Evolutionary conservation across 2,329 filamentous ascomycete species (phyloP), one percentile per base, ranked within the genome.

Genomic region (Epichloe bromicola): DNA sequence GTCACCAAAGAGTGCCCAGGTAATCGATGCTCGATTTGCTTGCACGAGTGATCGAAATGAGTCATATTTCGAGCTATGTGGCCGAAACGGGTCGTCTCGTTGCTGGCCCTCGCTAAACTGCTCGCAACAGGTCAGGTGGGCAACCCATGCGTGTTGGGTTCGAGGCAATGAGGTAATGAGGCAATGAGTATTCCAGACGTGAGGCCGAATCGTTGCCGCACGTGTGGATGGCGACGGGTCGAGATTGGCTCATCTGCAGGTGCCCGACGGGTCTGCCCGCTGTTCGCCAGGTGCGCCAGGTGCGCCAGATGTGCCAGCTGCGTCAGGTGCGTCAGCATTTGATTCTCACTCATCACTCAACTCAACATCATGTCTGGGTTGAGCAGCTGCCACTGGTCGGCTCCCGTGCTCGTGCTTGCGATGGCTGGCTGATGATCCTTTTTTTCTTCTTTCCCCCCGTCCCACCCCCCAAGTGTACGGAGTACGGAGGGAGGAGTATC

Each of bases 191-290:
- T 30, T 30, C 7, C 7, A 30, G 26, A 30, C 26, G 11, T 17
- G 23, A 30, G 17, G 50, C 41, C 57, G 53, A 53, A 53, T 55
- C 54, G 46, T 53, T 43, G 43, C 17, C 20, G 53, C 57, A 59
- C 57, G 58, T 60, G 57, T 53, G 51, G 40, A 47, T 38, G 34
- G 39, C 26, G 17, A 44, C 26, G 44, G 38, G 14, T 23, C 19
- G 15, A 55, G 50, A 57, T 56, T 58, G 56, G 57, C 51, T 54
- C 47, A 23, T 40, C 40, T 26, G 15, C 11, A 30, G 23, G 26
- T 20, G 38, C 10, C 47, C 14, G 8, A 37, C 26, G 37, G 23
- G 26, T 23, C 23, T 26, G 40, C 40, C 40, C 40, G 40, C 40
- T 49, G 26, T 42, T 11, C 42, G 14, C 12, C 42, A 44, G 46